Conservation (phyloP, 2,329 filamentous ascomycete species). For the Clarireedia homoeocarpa region DNA sequence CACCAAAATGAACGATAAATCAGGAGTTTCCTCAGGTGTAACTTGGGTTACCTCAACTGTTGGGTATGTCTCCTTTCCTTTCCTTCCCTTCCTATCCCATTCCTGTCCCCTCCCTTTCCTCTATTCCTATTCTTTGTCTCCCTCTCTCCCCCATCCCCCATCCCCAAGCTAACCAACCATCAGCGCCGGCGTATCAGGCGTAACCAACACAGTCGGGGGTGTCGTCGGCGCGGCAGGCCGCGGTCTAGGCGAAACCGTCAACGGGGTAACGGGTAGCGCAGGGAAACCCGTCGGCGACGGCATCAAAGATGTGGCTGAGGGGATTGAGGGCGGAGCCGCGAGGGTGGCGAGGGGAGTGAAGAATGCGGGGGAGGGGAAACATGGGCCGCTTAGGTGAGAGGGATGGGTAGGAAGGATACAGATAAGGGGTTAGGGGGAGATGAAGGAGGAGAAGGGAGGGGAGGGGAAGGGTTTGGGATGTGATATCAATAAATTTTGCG, state of each 20-base stretch:
- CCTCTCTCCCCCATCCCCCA: neutral
- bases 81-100: neutral
- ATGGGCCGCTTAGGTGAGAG: conserved; percentile 3
- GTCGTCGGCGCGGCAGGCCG: conserved; percentile 21
- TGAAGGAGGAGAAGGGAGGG: neutral
- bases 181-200: conserved; percentile 17
- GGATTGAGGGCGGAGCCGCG: conserved; percentile 20
- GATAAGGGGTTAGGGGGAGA: neutral
- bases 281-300: conserved; percentile 23
- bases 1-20: conserved; percentile 10
- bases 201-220: conserved; percentile 19
- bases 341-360: conserved; percentile 19
- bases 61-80: conserved; percentile 6
- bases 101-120: no score
- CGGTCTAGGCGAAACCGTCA: conserved; percentile 22
- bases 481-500: neutral
- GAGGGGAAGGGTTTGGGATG: neutral
- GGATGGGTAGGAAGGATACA: no score
- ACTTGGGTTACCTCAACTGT: conserved; percentile 16
- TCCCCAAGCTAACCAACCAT: neutral
- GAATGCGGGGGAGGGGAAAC: conserved; percentile 20
- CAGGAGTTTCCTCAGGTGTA: conserved; percentile 12
- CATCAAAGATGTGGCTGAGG: conserved; percentile 19
- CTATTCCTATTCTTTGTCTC: neutral
- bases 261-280: conserved; percentile 16